Evolutionary conservation across 352 stramenopile genomes (phyloP), one percentile per base, ranked within the genome.

Genomic region (Globisporangium radiosum): DNA sequence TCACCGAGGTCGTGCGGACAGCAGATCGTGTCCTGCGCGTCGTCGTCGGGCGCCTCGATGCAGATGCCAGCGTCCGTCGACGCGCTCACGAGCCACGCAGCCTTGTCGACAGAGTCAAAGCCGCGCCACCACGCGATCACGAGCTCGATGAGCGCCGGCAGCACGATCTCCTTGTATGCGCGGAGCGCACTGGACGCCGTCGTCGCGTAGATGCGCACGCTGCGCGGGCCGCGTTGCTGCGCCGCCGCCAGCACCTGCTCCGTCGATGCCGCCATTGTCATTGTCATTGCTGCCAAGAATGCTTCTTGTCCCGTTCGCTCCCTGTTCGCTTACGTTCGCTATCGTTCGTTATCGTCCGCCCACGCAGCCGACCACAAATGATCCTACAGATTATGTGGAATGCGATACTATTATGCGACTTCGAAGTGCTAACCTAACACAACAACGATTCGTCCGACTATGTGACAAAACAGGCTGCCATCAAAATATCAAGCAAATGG

Each of bases 41-140:
- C 56, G 56, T 61, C 56, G 47, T 61, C 56, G 7, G 56, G 56
- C 38, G 56, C 56, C 9, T 53, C 56, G n/a, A 61, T 44, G 47
- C 17, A 61, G 33, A 61, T 53, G 33, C 56, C 47, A 1, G 5
- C 56, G 17, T 54, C 56, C 5, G 9, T 14, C 10, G 47, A 54
- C 7, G 47, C 56, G 38, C 45, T 38, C 17, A 61, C 38, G 47
- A 7, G 3, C 56, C 56, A 60, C 56, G 25, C 13, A 4, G 47
- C n/a, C 15, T 43, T 43, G 56, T 60, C 56, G 5, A n/a, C 9
- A 5, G 4, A 38, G 10, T 38, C n/a, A 36, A 49, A 60, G 36
- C 33, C 37, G 7, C 9, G 17, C 56, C 56, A 60, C 56, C 56
- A 60, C 10, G 52, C 17, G 37, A 9, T 6, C 36, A 53, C 47